Base-by-base conservation (phyloP, 352 stramenopile genomes). In the Pythium aristosporum region DNA sequence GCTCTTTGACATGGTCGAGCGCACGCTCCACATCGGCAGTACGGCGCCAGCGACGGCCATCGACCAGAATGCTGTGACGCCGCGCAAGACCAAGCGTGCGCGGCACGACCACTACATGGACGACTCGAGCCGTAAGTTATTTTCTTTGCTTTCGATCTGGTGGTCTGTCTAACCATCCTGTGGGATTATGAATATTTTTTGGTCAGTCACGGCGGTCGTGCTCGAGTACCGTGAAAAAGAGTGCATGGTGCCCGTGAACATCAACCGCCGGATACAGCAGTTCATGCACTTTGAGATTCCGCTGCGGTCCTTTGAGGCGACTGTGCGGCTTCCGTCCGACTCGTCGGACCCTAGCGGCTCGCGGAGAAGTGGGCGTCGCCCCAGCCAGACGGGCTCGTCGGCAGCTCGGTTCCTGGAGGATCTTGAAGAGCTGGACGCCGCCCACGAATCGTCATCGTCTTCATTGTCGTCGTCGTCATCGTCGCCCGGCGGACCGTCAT, bases 241-340 rank as follows among this genome's bases (percentile, higher is more conserved):
- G 54, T 85, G 76, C 65, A 83, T 86, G 67, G 79, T 96, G 57
- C 82, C 86, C 28, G 78, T 75, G 46, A 91, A 84, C 63, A 93
- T 94, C 68, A 91, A 93, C 67, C 72, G 80, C 42, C 81, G 87
- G 67, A 96, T 96, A 80, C 85, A 89, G 47, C 85, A 87, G 20
- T 84, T 94, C 53, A 96, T 96, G 87, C 87, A 96, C 54, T 92
- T 94, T 60, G 77, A 91, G 69, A 92, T 94, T 61, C 84, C 85
- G 23, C 67, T 92, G 49, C 77, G 85, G 62, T 88, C 87, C 2
- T 96, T 96, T 65, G 87, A 96, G 52, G 87, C 87, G 0, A 96
- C 81, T 0, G 85, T 96, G 37, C 73, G 86, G 15, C 73, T 96
- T 48, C 87, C 84, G 2, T 30, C 69, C 81, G 20, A 72, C 76